Base-by-base conservation (phyloP, 2,329 filamentous ascomycete species). In the Knufia fluminis region DNA sequence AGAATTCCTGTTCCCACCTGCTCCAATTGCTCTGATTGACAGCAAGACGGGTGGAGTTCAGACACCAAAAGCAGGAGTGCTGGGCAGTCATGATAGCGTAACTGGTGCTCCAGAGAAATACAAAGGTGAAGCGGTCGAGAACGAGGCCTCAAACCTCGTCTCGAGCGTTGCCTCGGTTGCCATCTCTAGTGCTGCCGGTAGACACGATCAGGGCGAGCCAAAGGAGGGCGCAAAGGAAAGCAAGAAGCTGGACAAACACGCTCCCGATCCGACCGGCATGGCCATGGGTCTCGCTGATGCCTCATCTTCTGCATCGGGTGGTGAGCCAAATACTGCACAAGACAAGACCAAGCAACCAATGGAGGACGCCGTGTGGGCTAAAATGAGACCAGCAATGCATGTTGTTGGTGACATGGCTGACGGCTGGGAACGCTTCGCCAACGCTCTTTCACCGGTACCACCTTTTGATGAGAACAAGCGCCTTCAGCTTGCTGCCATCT, bases 81-180 rank as follows among this genome's bases (percentile, higher is more conserved):
- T 92, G 0, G 87, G 84, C 1, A 88, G 83, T 17, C 77, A 82
- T 23, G 84, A 88, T 52, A 88, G 83, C 50, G 76, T 84, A 0
- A 94, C 87, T 0, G 88, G 87, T 1, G 87, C 87, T 0, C 83
- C 86, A 0, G 86, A 94, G 63, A 86, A 87, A 56, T 79, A 87
- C 66, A 83, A 87, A 62, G 87, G 88, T 22, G 86, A 92, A 63
- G 85, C 86, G 0, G 84, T 88, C 1, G 87, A 94, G 63, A 79
- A 85, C 53, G 87, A 94, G 63, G 88, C 88, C 1, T 83, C 78
- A 58, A 90, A 88, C 61, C 83, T 94, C 54, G 82, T 92, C 51
- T 83, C 82, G 48, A 78, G 82, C 28, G 80, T 92, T 46, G 79
- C 82, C 7, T 76, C 79, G 24, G 78, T 92, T 3, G 82, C 85